Evolutionary conservation across 495 filamentous ascomycete genomes (phyloP), one percentile per base, ranked within the genome.

Genomic region (Gamarada debralockiae): DNA sequence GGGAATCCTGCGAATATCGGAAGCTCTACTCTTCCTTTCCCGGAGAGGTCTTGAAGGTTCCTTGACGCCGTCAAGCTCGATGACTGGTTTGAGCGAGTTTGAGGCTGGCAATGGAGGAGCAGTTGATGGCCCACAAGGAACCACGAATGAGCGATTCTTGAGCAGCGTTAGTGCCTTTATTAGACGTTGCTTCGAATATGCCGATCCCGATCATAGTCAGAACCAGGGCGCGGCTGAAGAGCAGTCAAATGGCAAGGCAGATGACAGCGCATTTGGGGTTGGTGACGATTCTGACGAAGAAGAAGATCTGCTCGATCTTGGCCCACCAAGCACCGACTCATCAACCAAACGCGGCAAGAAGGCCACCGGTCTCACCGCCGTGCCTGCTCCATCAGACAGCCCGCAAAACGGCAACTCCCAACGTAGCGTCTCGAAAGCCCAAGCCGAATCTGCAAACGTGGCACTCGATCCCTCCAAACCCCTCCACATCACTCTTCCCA

Each of bases 121-220:
- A 40, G 9, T 53, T 17, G 61, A 64, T 38, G 37, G 23, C 22
- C 38, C 54, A 5, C 48, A 56, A 48, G 60, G 59, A 15, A 62
- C 48, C 10, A 65, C 62, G 24, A 62, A 90, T 56, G 93, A 97
- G 61, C 78, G 83, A 41, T 96, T 97, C 61, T 73, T 98, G 14
- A 84, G 84, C 34, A 95, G 92, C 59, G 88, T 97, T 50, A 95
- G 89, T 59, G 89, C 90, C 2, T 98, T 98, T 67, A 97, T 97
- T 48, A 77, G 91, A 47, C 80, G 93, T 34, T 98, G 93, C 68
- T 97, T 98, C 55, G 95, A 98, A 71, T 98, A 98, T 64, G 93
- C 93, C 15, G 93, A 98, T 65, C 95, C 93, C 8, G 92, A 95
- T 62, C 85, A 89, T 53, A 80, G 83, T 0, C 77, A 52, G 47